Conservation (phyloP, 2,329 filamentous ascomycete species). For the Trichophyton rubrum region DNA sequence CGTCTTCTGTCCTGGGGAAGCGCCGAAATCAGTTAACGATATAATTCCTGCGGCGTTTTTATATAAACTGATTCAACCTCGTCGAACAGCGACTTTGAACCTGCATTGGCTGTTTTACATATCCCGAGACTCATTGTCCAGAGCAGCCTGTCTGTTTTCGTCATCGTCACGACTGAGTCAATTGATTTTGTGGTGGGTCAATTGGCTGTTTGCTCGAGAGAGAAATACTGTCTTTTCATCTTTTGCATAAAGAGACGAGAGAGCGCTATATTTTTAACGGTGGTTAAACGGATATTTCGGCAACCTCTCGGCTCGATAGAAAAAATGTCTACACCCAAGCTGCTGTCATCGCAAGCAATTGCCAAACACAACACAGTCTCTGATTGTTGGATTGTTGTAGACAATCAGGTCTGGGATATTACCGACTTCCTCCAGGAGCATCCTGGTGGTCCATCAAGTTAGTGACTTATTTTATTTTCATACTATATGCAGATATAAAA, state of each 20-base stretch:
- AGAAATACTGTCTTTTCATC: not conserved
- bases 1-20: not conserved
- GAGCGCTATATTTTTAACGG: not conserved
- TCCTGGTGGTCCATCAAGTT: constrained; percentile 44
- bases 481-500: not conserved
- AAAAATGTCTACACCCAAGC: not conserved
- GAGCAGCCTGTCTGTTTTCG: not conserved
- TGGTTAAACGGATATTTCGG: not conserved
- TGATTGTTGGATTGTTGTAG: constrained; percentile 56
- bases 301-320: not conserved
- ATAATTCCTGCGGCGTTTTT: not conserved
- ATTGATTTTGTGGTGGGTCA: not conserved
- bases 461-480: not conserved
- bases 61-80: not conserved
- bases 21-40: not conserved
- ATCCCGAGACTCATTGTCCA: not conserved
- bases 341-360: constrained; percentile 7
- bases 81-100: not conserved
- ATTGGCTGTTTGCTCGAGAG: no score
- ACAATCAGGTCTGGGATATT: constrained; percentile 55
- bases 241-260: not conserved
- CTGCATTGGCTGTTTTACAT: not conserved
- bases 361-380: constrained; percentile 34
- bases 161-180: not conserved
- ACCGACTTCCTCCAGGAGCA: constrained; percentile 53